Conservation (phyloP, 1,284 basidiomycete species). For the Sanguinoderma infundibulare region DNA sequence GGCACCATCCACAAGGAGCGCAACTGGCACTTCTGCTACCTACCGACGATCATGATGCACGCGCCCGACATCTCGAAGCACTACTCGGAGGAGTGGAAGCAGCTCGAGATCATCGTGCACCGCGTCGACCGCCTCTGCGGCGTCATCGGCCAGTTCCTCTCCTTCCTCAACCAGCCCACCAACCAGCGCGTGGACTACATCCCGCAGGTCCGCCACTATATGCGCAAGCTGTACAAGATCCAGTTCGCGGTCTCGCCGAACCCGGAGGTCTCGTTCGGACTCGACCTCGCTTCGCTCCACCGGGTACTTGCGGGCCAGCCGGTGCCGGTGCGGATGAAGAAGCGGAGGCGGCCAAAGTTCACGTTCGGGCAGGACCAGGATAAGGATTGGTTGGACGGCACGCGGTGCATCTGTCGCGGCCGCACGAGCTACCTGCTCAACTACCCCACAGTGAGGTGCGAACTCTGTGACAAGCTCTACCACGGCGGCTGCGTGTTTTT, state of each 20-base stretch:
- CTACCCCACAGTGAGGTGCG: slow-evolving; percentile 69
- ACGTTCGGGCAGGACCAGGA: slow-evolving; percentile 79
- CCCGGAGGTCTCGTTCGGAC: slow-evolving; percentile 76
- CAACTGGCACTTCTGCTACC: slow-evolving; percentile 79
- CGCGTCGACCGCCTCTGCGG: slow-evolving; percentile 73
- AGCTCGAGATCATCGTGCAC: slow-evolving; percentile 76
- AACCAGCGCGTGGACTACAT: slow-evolving; percentile 76
- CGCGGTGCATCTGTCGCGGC: slow-evolving; percentile 80
- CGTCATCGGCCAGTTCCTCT: slow-evolving; percentile 77
- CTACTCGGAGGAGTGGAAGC: slow-evolving; percentile 78
- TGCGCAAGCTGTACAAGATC: slow-evolving; percentile 84
- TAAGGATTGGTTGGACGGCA: slow-evolving; percentile 72
- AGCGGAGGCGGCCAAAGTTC: slow-evolving; percentile 71
- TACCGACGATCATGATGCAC: slow-evolving; percentile 66
- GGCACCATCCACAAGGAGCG: slow-evolving; percentile 79
- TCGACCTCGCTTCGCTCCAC: slow-evolving; percentile 79
- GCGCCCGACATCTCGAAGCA: slow-evolving; percentile 77
- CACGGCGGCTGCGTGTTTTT: slow-evolving; percentile 80
- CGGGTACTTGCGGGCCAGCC: slow-evolving; percentile 76
- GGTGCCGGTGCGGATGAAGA: slow-evolving; percentile 52
- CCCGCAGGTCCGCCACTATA: slow-evolving; percentile 81
- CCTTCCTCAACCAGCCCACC: slow-evolving; percentile 65
- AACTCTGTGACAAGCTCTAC: slow-evolving; percentile 64
- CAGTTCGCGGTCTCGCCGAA: slow-evolving; percentile 81
- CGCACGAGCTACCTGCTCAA: slow-evolving; percentile 60